Percentiles rank a stretch among this genome's conserved stretches.
Evolutionary conservation across 2,329 filamentous ascomycete genomes (phyloP).

Genomic region (Emmonsiellopsis sp.): DNA sequence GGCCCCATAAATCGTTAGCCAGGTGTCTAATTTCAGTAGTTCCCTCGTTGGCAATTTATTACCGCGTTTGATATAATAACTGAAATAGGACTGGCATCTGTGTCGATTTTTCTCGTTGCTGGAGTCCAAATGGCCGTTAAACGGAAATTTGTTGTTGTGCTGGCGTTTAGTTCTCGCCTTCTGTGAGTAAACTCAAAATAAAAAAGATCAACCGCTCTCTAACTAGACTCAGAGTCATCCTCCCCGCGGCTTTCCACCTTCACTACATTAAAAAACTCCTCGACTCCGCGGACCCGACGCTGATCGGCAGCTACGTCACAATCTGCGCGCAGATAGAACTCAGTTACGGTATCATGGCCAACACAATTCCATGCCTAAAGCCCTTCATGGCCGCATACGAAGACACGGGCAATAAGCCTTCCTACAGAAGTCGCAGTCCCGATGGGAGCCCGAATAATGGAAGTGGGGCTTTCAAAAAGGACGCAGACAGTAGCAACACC

Average conservation of each 20-base stretch:
- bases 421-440: not conserved
- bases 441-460: not conserved
- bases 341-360: slow-evolving; percentile 32
- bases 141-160: slow-evolving; percentile 31
- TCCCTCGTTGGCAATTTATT: slow-evolving; percentile 30
- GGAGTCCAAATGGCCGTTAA: slow-evolving; percentile 28
- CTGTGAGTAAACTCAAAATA: slow-evolving; percentile 19
- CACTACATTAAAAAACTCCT: slow-evolving; percentile 24
- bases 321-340: slow-evolving; percentile 34
- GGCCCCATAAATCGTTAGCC: not conserved
- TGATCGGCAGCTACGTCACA: slow-evolving; percentile 25
- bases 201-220: not conserved
- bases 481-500: not conserved
- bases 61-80: slow-evolving; percentile 31
- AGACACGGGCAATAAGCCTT: slow-evolving; percentile 9
- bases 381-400: slow-evolving; percentile 33
- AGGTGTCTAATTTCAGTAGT: slow-evolving; percentile 13
- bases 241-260: slow-evolving; percentile 30
- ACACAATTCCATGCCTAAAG: slow-evolving; percentile 34
- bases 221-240: slow-evolving; percentile 26
- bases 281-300: slow-evolving; percentile 26
- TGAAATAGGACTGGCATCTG: slow-evolving; percentile 29
- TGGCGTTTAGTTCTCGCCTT: slow-evolving; percentile 34
- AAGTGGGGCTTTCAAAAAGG: not conserved
- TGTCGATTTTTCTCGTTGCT: slow-evolving; percentile 28